Conservation (phyloP, 495 filamentous ascomycete species). For the Hyphodiscus hymeniophilus region DNA sequence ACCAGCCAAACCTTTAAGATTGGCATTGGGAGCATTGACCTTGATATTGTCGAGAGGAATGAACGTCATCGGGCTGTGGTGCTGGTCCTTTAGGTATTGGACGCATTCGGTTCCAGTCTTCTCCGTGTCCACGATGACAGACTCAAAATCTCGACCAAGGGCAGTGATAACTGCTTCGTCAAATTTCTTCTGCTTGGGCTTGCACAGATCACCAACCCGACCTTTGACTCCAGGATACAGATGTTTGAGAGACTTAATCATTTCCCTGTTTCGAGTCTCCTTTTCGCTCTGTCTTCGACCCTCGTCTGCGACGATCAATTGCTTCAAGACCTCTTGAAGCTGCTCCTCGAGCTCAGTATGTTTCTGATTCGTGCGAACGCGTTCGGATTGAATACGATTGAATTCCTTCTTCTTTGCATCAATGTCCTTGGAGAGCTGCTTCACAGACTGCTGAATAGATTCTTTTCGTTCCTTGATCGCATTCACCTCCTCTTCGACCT, state of each 20-base stretch:
- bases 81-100: slow-evolving; percentile 85
- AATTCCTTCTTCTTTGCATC: slow-evolving; percentile 85
- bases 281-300: slow-evolving; percentile 75
- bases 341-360: slow-evolving; percentile 88
- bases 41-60: slow-evolving; percentile 96
- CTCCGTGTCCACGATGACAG: slow-evolving; percentile 92
- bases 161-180: slow-evolving; percentile 88
- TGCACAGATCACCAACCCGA: slow-evolving; percentile 84
- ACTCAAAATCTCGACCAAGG: slow-evolving; percentile 86
- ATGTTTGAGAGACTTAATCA: slow-evolving; percentile 76
- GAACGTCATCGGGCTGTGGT: slow-evolving; percentile 78
- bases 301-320: slow-evolving; percentile 74
- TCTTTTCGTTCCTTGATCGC: slow-evolving; percentile 60
- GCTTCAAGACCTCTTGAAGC: slow-evolving; percentile 66
- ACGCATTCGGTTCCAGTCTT: slow-evolving; percentile 93
- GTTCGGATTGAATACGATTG: slow-evolving; percentile 77
- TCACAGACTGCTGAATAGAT: slow-evolving; percentile 48
- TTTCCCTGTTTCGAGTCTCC: slow-evolving; percentile 67
- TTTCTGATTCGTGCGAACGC: slow-evolving; percentile 66
- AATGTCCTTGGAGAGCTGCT: slow-evolving; percentile 65
- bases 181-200: slow-evolving; percentile 92
- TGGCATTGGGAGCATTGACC: slow-evolving; percentile 78
- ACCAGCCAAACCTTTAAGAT: slow-evolving; percentile 78
- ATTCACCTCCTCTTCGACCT: slow-evolving; percentile 62
- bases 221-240: slow-evolving; percentile 90